Evolutionary conservation across 163 green algal species (phyloP).

Genomic region (Chlamydomonas reinhardtii): DNA sequence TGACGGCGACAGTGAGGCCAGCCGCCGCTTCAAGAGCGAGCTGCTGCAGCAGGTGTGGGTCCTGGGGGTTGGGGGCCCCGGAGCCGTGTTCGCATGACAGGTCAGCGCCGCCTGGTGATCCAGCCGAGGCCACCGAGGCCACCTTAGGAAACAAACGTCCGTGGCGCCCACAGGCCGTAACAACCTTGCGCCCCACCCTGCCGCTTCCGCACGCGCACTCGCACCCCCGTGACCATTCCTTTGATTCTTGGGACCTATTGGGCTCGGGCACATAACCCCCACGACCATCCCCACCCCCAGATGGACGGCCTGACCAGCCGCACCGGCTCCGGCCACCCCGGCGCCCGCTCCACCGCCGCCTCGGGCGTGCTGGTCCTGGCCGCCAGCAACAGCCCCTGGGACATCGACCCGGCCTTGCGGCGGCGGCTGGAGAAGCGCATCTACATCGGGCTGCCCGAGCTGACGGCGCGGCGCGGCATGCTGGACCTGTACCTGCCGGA

Average conservation of each 20-base stretch:
- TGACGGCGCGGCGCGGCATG: slow-evolving; percentile 74
- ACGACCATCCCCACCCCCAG: slow-evolving; percentile 10
- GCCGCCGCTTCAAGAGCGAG: slow-evolving; percentile 83
- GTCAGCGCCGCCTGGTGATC: too few species aligned
- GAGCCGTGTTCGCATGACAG: too few species aligned
- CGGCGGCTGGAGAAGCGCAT: slow-evolving; percentile 88
- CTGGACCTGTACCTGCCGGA: slow-evolving; percentile 81
- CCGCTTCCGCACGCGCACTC: too few species aligned
- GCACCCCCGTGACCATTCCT: too few species aligned
- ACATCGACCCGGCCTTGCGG: slow-evolving; percentile 91
- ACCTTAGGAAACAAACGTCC: too few species aligned
- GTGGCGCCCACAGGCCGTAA: too few species aligned
- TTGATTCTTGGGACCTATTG: too few species aligned
- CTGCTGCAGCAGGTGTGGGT: slow-evolving; percentile 80
- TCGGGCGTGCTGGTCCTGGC: slow-evolving; percentile 89
- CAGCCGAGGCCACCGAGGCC: too few species aligned
- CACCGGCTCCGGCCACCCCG: too few species aligned
- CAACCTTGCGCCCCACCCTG: too few species aligned
- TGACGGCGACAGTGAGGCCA: neutral
- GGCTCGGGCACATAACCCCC: too few species aligned
- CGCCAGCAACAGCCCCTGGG: slow-evolving; percentile 94
- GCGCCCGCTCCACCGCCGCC: slow-evolving; percentile 15
- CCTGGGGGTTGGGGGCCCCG: too few species aligned
- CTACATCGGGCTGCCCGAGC: slow-evolving; percentile 88
- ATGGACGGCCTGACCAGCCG: slow-evolving; percentile 55